phyloP scores from a whole-genome alignment of 352 stramenopile species.

The Salisapilia sapeloensis region DNA sequence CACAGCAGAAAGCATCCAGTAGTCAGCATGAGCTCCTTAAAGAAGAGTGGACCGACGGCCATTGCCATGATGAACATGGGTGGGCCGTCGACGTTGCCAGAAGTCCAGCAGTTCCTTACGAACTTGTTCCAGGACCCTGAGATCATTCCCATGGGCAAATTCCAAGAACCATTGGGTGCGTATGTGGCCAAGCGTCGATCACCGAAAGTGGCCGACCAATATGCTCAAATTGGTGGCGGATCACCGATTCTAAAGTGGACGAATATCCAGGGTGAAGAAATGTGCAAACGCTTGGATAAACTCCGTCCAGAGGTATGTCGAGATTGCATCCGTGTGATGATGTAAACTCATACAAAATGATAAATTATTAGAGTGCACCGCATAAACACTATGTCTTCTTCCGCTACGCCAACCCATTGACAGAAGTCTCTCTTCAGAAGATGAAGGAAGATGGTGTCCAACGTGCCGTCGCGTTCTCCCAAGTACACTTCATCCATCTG shows the following conservation, averaged over 20 bases:
- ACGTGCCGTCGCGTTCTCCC: constrained; percentile 92
- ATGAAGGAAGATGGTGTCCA: constrained; percentile 91
- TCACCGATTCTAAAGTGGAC: constrained; percentile 97
- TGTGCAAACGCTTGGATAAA: constrained; percentile 82
- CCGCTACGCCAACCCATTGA: constrained; percentile 96
- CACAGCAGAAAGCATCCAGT: too few relatives aligned
- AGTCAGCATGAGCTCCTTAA: too few relatives aligned
- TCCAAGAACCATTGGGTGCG: constrained; percentile 73
- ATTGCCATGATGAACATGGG: constrained; percentile 95
- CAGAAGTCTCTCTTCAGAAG: constrained; percentile 89
- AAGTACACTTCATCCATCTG: constrained; percentile 13
- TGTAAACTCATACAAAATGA: background rate
- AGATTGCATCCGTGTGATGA: background rate
- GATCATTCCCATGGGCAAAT: constrained; percentile 93
- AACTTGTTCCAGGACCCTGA: constrained; percentile 98
- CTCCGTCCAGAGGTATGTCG: constrained; percentile 53
- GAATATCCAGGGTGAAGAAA: constrained; percentile 85
- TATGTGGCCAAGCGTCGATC: constrained; percentile 77
- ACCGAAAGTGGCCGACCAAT: constrained; percentile 90
- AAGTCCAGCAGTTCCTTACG: constrained; percentile 95
- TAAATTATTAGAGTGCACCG: constrained; percentile 36
- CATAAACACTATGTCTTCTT: constrained; percentile 96
- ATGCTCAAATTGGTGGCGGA: constrained; percentile 93
- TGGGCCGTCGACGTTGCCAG: constrained; percentile 85
- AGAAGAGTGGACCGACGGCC: constrained; percentile 27